phyloP scores from a whole-genome alignment of 2,329 filamentous ascomycete genomes.

The Ploettnerulaceae sp. region DNA sequence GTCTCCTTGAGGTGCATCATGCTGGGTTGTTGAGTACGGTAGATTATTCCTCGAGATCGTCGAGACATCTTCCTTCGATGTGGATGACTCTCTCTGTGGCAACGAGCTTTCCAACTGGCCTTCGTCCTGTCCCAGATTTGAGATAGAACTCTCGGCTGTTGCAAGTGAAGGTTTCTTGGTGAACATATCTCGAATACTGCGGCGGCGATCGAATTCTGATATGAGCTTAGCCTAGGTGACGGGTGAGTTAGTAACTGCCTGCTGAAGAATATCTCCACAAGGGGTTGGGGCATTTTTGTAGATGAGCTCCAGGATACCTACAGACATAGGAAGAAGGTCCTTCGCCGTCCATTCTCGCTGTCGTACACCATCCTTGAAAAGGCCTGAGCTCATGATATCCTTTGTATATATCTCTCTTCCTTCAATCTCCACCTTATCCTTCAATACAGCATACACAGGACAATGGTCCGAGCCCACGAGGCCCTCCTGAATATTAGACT shows the following conservation, averaged over 20 bases:
- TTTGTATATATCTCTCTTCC: slow-evolving; percentile 49
- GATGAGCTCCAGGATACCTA: too few relatives aligned
- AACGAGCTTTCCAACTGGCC: neutral
- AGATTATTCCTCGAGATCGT: neutral
- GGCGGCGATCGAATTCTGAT: slow-evolving; percentile 79
- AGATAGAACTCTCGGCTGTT: slow-evolving; percentile 14
- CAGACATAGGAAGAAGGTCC: slow-evolving; percentile 69
- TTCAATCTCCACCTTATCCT: slow-evolving; percentile 53
- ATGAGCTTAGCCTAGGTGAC: slow-evolving; percentile 78
- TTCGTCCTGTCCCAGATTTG: neutral
- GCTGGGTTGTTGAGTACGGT: too few relatives aligned
- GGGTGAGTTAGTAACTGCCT: too few relatives aligned
- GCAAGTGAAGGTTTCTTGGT: slow-evolving; percentile 43
- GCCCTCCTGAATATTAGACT: slow-evolving; percentile 86
- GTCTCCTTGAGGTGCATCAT: neutral
- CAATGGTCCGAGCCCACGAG: slow-evolving; percentile 95
- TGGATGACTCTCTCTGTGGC: neutral
- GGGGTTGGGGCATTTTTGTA: too few relatives aligned
- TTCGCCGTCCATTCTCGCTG: slow-evolving; percentile 61
- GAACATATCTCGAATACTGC: slow-evolving; percentile 93
- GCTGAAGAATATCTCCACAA: too few relatives aligned
- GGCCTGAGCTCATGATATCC: slow-evolving; percentile 77
- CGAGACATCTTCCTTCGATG: neutral
- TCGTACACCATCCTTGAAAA: slow-evolving; percentile 64
- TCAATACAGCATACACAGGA: slow-evolving; percentile 76